A percentile compares a stretch with the other conserved stretches of the same genome.
phyloP scores from a whole-genome alignment of 1,139 yeast species.

The Protomyces pachydermus region DNA sequence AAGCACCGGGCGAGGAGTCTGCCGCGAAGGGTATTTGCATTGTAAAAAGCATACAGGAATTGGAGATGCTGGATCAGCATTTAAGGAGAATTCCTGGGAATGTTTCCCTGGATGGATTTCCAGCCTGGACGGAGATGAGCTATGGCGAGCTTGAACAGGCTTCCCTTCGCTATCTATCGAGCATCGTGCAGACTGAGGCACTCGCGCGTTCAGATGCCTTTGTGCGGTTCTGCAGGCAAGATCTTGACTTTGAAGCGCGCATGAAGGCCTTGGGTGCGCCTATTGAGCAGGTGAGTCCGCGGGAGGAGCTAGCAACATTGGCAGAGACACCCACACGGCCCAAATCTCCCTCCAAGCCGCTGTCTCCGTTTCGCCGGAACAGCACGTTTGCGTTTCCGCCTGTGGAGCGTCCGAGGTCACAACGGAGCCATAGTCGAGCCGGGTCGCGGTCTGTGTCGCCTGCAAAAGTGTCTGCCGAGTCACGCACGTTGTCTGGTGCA shows the following conservation, averaged over 20 bases:
- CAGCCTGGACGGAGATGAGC: conserved; percentile 5
- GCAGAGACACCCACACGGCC: not conserved
- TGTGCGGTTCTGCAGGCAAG: conserved; percentile 8
- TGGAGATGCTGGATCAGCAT: conserved; percentile 4
- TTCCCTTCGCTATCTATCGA: not conserved
- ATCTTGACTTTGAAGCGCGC: not conserved
- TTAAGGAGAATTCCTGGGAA: not conserved
- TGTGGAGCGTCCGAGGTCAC: not conserved
- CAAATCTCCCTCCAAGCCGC: not conserved
- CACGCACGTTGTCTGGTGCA: not conserved
- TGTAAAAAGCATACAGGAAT: conserved; percentile 6
- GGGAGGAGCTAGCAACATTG: not conserved
- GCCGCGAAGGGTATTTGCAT: conserved; percentile 12
- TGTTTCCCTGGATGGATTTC: not conserved
- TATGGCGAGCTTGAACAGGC: conserved; percentile 6
- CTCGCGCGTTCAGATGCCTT: conserved; percentile 9
- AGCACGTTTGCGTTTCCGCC: not conserved
- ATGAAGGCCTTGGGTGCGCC: not conserved
- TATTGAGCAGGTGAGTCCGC: not conserved
- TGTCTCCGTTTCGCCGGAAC: not conserved
- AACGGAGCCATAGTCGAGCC: not conserved
- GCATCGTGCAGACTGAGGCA: not conserved
- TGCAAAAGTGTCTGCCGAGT: not conserved
- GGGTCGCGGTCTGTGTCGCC: not conserved
- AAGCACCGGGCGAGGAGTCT: conserved; percentile 3